Evolutionary conservation across 2,329 filamentous ascomycete genomes (phyloP), one percentile per base, ranked within the genome.

Genomic region (Helotiales sp.): DNA sequence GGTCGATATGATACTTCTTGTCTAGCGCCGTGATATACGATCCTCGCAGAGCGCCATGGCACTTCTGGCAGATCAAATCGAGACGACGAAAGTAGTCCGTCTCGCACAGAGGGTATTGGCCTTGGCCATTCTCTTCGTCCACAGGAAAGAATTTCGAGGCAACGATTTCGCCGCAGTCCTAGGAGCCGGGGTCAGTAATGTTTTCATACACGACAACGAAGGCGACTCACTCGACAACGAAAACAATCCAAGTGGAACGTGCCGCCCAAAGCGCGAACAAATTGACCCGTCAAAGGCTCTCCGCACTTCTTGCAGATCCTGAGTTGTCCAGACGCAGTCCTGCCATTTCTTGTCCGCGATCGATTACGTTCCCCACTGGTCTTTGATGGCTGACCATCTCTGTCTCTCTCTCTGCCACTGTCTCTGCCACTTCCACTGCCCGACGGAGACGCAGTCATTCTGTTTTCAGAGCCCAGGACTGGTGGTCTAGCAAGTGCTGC

Each of bases 131-230:
- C 68, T 96, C 91, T 67, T 96, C 91, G 65, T 96, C 93, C 7
- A 96, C 90, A 1, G 95, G 95, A 75, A 99, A 99, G 82, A 99
- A 99, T 70, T 99, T 99, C 52, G 93, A 97, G 40, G 95, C 95
- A 34, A 99, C 95, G 60, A 98, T 96, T 74, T 96, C 89, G 66
- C 90, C 91, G 71, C 95, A 99, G 73, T 99, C 95, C 93, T 98
- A 72, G 22, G 40, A 65, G 53, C 34, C 24, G 29, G 6, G 8
- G 24, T 58, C 50, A 58, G 70, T 59, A 69, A 65, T 51, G 50
- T 60, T 60, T 63, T 57, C 60, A 55, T 34, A 22, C 47, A 42
- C 51, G 54, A 42, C 50, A 55, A 38, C 58, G 57, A 17, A 47
- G 33, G 15, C 58, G 51, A 66, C 65, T 50, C 83, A 97, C 93